These are phyloP conservation scores for Pseudozyma sp. DNA, from an alignment of 1,284 basidiomycete genomes.

Conservation along the genomic window DNA sequence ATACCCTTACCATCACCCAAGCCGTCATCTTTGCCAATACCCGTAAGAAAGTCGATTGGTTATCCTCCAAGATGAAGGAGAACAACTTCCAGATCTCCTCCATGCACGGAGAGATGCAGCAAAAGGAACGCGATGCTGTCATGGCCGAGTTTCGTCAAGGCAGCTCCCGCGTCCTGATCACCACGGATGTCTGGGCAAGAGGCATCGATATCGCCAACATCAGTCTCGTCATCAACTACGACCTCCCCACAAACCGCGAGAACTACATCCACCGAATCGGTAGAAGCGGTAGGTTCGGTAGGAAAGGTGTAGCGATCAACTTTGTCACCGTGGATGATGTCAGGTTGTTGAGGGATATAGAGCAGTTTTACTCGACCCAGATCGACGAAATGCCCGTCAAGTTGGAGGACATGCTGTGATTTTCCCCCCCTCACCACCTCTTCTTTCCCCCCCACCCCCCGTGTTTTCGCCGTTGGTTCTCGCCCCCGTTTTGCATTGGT, in stretches of 20 bases:
- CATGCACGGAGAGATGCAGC: conserved; percentile 95
- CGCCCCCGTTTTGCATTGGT: too few species aligned
- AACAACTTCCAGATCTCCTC: conserved; percentile 64
- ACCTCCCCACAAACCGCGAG: conserved; percentile 79
- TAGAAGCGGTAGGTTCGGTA: conserved; percentile 91
- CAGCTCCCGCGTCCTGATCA: conserved; percentile 71
- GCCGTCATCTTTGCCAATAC: conserved; percentile 99
- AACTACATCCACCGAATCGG: conserved; percentile 99
- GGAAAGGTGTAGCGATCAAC: conserved; percentile 79
- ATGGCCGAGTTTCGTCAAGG: conserved; percentile 98
- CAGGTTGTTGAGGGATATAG: conserved; percentile 62
- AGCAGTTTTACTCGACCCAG: conserved; percentile 65
- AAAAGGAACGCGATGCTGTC: conserved; percentile 97
- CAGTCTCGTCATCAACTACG: conserved; percentile 97
- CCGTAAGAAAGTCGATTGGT: conserved; percentile 97
- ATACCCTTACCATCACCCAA: conserved; percentile 98
- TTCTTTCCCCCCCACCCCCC: not conserved
- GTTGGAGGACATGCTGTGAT: conserved; percentile 65
- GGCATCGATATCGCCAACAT: conserved; percentile 99
- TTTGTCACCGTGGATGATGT: conserved; percentile 78
- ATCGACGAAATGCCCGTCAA: conserved; percentile 69
- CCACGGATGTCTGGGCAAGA: conserved; percentile 91
- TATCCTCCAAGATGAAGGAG: conserved; percentile 97
- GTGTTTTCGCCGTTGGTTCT: too few species aligned
- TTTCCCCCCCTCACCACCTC: not conserved